Conservation (phyloP, 371 early-diverging fungal genomes). For the Saksenaea oblongispora region DNA sequence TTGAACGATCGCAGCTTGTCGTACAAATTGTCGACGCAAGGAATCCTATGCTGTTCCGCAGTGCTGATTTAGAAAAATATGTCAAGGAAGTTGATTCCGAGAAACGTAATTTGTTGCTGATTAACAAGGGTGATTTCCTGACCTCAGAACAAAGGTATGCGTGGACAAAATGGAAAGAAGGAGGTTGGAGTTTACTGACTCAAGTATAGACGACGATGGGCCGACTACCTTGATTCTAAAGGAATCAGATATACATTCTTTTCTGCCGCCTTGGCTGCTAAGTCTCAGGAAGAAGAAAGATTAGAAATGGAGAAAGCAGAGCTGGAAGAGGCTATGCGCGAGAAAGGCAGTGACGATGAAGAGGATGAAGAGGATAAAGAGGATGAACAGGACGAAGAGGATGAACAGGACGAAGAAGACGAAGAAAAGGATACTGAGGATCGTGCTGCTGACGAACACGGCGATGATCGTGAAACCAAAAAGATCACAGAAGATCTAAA, state of each 20-base stretch:
- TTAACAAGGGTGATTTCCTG: constrained; percentile 99
- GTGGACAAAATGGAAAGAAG: not conserved
- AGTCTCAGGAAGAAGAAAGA: constrained; percentile 57
- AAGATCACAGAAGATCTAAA: not conserved
- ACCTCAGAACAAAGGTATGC: constrained; percentile 54
- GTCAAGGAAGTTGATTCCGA: constrained; percentile 86
- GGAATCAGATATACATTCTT: constrained; percentile 90
- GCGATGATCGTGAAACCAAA: not conserved
- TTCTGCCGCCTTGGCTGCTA: constrained; percentile 75
- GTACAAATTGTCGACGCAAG: constrained; percentile 99
- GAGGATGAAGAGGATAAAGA: constrained; percentile 12
- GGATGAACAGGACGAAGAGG: constrained; percentile 29
- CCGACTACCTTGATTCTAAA: constrained; percentile 81
- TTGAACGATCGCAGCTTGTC: constrained; percentile 96
- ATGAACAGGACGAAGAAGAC: constrained; percentile 36
- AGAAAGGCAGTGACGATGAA: constrained; percentile 4
- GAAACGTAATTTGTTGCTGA: constrained; percentile 84
- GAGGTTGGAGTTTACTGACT: not conserved
- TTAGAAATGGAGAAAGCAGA: constrained; percentile 35
- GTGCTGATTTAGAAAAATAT: constrained; percentile 90
- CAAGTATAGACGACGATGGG: constrained; percentile 70
- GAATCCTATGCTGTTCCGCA: constrained; percentile 95
- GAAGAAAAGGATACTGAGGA: constrained; percentile 23
- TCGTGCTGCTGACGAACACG: not conserved
- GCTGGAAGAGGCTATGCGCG: constrained; percentile 31